These are phyloP conservation scores for Exophiala sp. DNA, from an alignment of 2,329 filamentous ascomycete species.

Conservation along the genomic window DNA sequence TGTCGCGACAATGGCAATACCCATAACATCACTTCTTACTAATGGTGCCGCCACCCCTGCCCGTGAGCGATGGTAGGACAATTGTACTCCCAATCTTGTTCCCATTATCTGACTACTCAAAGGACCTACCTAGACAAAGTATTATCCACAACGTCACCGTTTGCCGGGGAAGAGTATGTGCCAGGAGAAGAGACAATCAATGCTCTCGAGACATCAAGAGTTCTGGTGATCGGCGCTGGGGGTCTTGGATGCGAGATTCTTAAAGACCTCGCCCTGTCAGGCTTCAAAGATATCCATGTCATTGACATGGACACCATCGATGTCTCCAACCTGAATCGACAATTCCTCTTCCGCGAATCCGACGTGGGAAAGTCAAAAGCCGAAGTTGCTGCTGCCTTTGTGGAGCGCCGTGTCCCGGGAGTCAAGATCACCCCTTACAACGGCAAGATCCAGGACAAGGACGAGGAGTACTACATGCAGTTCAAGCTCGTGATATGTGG, in stretches of 20 bases:
- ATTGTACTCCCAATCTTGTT: neutral
- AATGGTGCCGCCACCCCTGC: slow-evolving; percentile 19
- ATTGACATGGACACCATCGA: slow-evolving; percentile 99
- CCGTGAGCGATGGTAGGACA: slow-evolving; percentile 31
- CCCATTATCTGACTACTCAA: slow-evolving; percentile 1
- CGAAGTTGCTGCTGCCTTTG: slow-evolving; percentile 84
- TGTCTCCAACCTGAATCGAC: slow-evolving; percentile 93
- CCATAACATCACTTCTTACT: slow-evolving; percentile 16
- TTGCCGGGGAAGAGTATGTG: slow-evolving; percentile 61
- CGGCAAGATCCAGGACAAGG: slow-evolving; percentile 92
- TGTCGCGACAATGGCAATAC: slow-evolving; percentile 12
- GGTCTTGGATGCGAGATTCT: slow-evolving; percentile 93
- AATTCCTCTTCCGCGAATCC: slow-evolving; percentile 86
- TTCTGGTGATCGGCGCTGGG: slow-evolving; percentile 70
- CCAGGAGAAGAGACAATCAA: slow-evolving; percentile 49
- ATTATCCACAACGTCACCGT: slow-evolving; percentile 70
- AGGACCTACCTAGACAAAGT: slow-evolving; percentile 84
- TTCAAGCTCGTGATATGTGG: slow-evolving; percentile 93
- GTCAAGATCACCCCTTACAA: slow-evolving; percentile 93
- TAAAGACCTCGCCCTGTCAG: slow-evolving; percentile 90
- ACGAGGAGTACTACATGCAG: slow-evolving; percentile 93
- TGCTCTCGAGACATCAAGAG: slow-evolving; percentile 62
- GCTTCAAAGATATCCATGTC: slow-evolving; percentile 95
- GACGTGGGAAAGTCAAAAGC: slow-evolving; percentile 95
- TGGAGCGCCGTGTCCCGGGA: slow-evolving; percentile 80